Base-by-base conservation (phyloP, 2,329 filamentous ascomycete species). In the Pestalotiopsis sp. region DNA sequence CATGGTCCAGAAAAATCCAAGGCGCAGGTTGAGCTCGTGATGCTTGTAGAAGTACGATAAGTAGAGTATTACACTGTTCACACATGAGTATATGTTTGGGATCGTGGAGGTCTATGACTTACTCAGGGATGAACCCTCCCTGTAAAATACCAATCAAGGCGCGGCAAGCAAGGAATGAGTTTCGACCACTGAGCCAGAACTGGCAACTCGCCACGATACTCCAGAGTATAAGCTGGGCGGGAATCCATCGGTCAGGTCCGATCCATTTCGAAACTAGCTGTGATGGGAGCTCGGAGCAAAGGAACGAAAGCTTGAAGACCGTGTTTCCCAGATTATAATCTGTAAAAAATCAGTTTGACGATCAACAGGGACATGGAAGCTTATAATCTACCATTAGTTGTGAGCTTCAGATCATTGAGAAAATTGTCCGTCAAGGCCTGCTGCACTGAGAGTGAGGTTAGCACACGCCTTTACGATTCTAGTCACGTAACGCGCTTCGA, bases 261-360 rank as follows among this genome's bases (percentile, higher is more conserved):
- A 68, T 65, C 66, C 72, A 74, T 66, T 74, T 74, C 20, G 72
- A 74, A 11, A 75, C 68, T 39, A 75, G 59, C 64, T 75, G 74
- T 11, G 74, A 75, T 9, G 74, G 74, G 1, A 75, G 70, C 25
- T 72, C 73, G 5, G 73, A 71, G 38, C 70, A 72, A 4, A 75
- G 76, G 70, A 89, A 89, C 0, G 82, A 82, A 3, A 86, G 72
- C 6, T 82, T 82, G 69, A 87, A 88, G 57, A 88, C 82, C 0
- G 84, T 86, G 73, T 88, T 82, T 41, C 87, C 87, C 7, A 83
- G 76, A 72, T 88, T 88, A 72, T 83, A 86, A 60, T 83, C 80
- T 82, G 27, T 17, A 20, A 6, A 13, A 4, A 27, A 60, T 60
- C 6, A 60, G 58, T 1, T 2, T n/a, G 1, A n/a, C 13, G 13